Base-by-base conservation (phyloP, 2,329 filamentous ascomycete species). In the Colletotrichum eleusines region DNA sequence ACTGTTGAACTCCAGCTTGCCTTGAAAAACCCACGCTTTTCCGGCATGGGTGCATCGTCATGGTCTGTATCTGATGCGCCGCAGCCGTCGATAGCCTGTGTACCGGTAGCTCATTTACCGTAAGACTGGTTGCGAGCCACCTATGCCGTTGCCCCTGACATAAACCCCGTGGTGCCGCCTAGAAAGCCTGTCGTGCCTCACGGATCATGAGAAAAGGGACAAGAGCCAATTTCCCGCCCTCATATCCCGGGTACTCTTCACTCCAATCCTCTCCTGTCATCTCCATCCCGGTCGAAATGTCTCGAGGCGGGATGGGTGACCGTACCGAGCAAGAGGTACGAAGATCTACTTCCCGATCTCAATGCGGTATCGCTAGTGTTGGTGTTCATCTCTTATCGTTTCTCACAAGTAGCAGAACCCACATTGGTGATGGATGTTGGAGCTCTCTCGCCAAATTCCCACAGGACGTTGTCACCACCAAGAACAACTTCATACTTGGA, bases 91-190 rank as follows among this genome's bases (percentile, higher is more conserved):
- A 60, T 54, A 53, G 31, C 67, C 46, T 73, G 60, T 58, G 50
- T 38, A n/a, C n/a, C n/a, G n/a, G n/a, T n/a, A 5, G 35, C 60
- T 65, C 60, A 72, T 64, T 72, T 73, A 73, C 71, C 71, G 33
- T 28, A 23, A 38, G 33, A 58, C 20, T 62, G 71, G 71, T 72
- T 53, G 60, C 31, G 46, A 68, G 54, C 58, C 38, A 54, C 59
- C 46, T 51, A 7, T 33, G 31, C 31, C 3, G 53, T n/a, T 35
- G 51, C 42, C 26, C 33, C 46, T 53, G n/a, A 71, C 57, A 66
- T 55, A n/a, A 50, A 48, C 54, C 46, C 35, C 23, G 18, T 26
- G n/a, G 57, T 59, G 20, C 65, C 53, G 54, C 63, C 69, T 53
- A 35, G 42, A 28, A 51, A 33, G 48, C 59, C 28, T 26, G 31